Conservation (phyloP, 1,284 basidiomycete genomes). For the Ustilago trichophora region DNA sequence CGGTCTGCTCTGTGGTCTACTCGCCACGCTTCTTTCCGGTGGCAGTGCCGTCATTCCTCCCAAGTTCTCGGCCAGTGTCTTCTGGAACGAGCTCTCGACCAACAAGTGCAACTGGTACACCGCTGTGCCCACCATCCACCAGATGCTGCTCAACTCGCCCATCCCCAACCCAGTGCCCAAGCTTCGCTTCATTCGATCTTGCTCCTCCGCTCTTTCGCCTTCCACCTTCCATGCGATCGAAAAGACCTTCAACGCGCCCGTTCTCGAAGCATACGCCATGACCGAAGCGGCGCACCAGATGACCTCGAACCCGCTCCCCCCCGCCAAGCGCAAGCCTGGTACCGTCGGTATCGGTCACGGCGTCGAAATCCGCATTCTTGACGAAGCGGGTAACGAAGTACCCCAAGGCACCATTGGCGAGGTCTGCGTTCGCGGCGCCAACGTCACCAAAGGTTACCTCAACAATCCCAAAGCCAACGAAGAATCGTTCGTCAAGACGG, state of each 20-base stretch:
- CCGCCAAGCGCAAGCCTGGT: constrained; percentile 67
- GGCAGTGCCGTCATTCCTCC: constrained; percentile 74
- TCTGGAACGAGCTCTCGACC: constrained; percentile 72
- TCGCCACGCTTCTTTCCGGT: constrained; percentile 73
- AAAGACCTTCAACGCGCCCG: constrained; percentile 69
- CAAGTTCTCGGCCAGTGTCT: constrained; percentile 72
- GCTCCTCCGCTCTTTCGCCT: constrained; percentile 69
- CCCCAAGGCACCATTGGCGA: constrained; percentile 68
- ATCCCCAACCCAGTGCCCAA: constrained; percentile 66
- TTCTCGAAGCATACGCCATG: constrained; percentile 69
- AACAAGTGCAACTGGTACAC: constrained; percentile 60
- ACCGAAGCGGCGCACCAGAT: constrained; percentile 70
- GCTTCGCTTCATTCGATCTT: constrained; percentile 70
- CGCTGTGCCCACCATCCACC: constrained; percentile 70
- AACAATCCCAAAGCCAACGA: constrained; percentile 68
- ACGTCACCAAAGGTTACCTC: constrained; percentile 69
- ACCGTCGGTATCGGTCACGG: constrained; percentile 69
- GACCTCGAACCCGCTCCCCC: constrained; percentile 67
- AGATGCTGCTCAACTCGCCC: constrained; percentile 68
- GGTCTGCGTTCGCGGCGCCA: constrained; percentile 69
- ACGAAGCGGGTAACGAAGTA: constrained; percentile 66
- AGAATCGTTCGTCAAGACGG: constrained; percentile 65
- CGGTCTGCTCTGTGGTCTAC: constrained; percentile 74
- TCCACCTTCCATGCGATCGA: constrained; percentile 68
- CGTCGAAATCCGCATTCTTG: constrained; percentile 69